A percentile compares a stretch with the other conserved stretches of the same genome.
phyloP scores from a whole-genome alignment of 2,329 filamentous ascomycete species.

The Aspergillus eucalypticola region DNA sequence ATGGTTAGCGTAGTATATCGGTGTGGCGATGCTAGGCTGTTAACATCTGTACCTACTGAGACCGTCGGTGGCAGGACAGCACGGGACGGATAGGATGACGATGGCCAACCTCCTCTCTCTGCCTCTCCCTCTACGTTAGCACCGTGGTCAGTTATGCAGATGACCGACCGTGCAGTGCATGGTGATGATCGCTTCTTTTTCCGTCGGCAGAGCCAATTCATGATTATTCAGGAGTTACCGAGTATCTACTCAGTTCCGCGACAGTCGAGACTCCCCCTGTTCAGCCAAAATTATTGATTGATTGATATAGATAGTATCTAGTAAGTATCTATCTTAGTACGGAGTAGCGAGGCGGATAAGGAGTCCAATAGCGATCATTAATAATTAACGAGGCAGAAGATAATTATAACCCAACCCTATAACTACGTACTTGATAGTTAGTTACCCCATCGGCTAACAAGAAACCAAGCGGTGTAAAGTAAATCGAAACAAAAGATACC shows the following conservation, averaged over 20 bases:
- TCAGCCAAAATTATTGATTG: not conserved
- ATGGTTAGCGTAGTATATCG: not conserved
- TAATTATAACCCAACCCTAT: too few relatives aligned
- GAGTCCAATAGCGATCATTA: not conserved
- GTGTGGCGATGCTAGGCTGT: not conserved
- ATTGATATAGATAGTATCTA: not conserved
- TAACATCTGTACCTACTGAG: not conserved
- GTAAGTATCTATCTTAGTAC: not conserved
- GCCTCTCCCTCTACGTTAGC: too few relatives aligned
- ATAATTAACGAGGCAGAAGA: not conserved
- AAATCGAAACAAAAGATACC: not conserved
- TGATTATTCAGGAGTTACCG: not conserved
- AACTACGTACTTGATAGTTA: too few relatives aligned
- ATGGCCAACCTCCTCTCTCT: not conserved
- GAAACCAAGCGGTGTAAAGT: not conserved
- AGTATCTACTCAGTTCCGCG: not conserved
- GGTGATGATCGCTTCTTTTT: slow-evolving; percentile 1
- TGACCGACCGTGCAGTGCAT: not conserved
- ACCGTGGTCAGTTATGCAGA: not conserved
- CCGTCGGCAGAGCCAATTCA: not conserved
- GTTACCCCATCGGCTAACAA: not conserved
- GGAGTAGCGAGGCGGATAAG: not conserved
- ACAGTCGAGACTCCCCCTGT: not conserved
- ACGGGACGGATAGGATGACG: not conserved
- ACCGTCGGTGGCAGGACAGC: not conserved